phyloP scores from a whole-genome alignment of 441 rosid genomes.

The Isatis lusitanica region DNA sequence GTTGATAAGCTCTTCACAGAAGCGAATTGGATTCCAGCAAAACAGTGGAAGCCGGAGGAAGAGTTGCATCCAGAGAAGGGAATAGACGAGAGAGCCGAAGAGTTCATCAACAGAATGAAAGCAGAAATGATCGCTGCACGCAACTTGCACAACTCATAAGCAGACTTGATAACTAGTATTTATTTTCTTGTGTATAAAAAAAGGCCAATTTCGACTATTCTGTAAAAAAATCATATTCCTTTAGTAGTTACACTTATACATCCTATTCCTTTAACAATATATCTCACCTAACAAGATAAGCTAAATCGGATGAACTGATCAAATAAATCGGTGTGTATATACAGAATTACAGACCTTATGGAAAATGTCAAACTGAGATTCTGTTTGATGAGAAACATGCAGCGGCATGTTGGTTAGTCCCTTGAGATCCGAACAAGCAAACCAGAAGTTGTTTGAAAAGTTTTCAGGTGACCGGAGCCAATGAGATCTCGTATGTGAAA shows the following conservation, averaged over 20 bases:
- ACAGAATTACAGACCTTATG: not conserved
- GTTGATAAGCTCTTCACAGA: constrained; percentile 57
- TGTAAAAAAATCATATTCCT: not conserved
- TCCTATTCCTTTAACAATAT: not conserved
- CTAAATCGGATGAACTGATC: not conserved
- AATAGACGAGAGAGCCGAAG: constrained; percentile 81
- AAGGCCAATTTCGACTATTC: not conserved
- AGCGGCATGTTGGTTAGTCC: constrained; percentile 39
- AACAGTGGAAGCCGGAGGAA: constrained; percentile 60
- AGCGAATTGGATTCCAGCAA: constrained; percentile 28
- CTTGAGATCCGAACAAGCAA: constrained; percentile 68
- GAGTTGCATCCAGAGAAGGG: constrained; percentile 54
- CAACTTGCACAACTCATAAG: constrained; percentile 12
- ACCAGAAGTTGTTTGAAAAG: constrained; percentile 63
- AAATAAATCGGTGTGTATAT: not conserved
- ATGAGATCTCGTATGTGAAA: constrained; percentile 92
- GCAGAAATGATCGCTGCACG: constrained; percentile 60
- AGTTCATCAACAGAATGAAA: constrained; percentile 60
- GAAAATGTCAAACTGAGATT: not conserved
- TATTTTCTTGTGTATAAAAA: constrained; percentile 9
- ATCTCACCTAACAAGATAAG: not conserved
- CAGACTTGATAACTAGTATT: constrained; percentile 10
- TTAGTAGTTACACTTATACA: not conserved
- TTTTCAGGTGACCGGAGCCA: constrained; percentile 86
- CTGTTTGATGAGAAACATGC: not conserved